Evolutionary conservation across 2,329 filamentous ascomycete genomes (phyloP), one percentile per base, ranked within the genome.

Genomic region (Apiospora marii): DNA sequence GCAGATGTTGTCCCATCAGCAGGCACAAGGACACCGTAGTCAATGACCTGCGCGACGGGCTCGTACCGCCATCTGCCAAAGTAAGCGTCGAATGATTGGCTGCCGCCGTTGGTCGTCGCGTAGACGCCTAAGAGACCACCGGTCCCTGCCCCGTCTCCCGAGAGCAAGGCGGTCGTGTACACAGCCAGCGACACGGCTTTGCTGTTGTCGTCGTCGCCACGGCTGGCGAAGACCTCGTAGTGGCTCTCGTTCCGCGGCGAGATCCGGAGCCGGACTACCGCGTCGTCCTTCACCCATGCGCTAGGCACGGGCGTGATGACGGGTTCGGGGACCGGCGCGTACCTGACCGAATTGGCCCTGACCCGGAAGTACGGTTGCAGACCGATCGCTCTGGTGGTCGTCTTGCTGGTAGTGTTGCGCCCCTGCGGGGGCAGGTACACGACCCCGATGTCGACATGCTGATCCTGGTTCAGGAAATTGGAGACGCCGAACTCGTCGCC

Each of bases 91-190:
- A 64, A 41, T 0, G 34, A 14, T 4, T 14, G 58, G 16, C 48
- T 51, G 68, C 58, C 69, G 1, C 81, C 82, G 64, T 83, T 83
- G 70, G 81, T 82, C 8, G 82, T 83, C 13, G 80, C 81, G 70
- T 82, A 83, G 3, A 76, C 77, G 1, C 82, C 82, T 0, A 83
- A 67, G 16, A 83, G 74, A 19, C 78, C 80, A 0, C 81, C 82
- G 0, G 77, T 78, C 0, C 82, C 82, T 1, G 75, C 77, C 0
- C 78, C 81, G 24, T 80, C 81, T 48, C 80, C 82, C 64, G 83
- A 72, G 6, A 82, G 72, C 43, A 72, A 74, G 1, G 78, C 80
- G 1, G 77, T 78, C 10, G 79, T 81, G 10, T 74, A 77, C 8
- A 78, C 79, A 6, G 81, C 37, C 14, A 75, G 30, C 1, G 80